phyloP scores from a whole-genome alignment of 176 grass and related monocot genomes.

The Musa acuminata region DNA sequence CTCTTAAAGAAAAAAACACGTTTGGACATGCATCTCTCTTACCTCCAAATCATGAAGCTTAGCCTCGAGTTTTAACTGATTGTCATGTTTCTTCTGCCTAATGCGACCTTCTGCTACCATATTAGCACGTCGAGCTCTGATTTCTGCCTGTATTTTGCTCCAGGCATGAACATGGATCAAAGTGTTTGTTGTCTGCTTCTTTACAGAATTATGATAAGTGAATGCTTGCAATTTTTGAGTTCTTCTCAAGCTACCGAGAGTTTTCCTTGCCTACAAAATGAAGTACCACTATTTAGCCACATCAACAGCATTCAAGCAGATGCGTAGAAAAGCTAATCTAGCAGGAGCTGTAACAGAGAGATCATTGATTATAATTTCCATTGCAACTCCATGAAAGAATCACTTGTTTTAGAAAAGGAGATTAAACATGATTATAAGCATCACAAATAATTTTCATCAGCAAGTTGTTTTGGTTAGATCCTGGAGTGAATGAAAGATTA shows the following conservation, averaged over 20 bases:
- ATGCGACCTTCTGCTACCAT: slow-evolving; percentile 90
- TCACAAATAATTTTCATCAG: no score
- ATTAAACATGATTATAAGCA: no score
- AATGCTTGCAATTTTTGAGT: slow-evolving; percentile 48
- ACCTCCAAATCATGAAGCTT: slow-evolving; percentile 93
- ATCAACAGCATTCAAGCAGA: background rate
- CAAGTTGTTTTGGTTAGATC: no score
- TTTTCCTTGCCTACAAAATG: slow-evolving; percentile 49
- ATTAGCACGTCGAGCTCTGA: slow-evolving; percentile 60
- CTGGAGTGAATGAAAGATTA: no score
- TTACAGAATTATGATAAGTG: slow-evolving; percentile 45
- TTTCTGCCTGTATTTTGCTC: slow-evolving; percentile 77
- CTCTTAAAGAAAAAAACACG: no score
- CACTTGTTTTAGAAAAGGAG: no score
- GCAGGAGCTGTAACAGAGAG: no score
- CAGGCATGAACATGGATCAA: slow-evolving; percentile 64
- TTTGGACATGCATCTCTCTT: background rate
- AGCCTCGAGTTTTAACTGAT: slow-evolving; percentile 75
- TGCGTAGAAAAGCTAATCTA: no score
- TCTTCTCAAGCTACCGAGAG: slow-evolving; percentile 57
- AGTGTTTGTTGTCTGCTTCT: slow-evolving; percentile 67
- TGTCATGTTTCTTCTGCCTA: slow-evolving; percentile 83
- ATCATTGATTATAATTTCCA: no score
- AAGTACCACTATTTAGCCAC: background rate
- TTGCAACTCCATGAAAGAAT: no score